Evolutionary conservation across 2,329 filamentous ascomycete genomes (phyloP), one percentile per base, ranked within the genome.

Genomic region (Colletotrichum lentis): DNA sequence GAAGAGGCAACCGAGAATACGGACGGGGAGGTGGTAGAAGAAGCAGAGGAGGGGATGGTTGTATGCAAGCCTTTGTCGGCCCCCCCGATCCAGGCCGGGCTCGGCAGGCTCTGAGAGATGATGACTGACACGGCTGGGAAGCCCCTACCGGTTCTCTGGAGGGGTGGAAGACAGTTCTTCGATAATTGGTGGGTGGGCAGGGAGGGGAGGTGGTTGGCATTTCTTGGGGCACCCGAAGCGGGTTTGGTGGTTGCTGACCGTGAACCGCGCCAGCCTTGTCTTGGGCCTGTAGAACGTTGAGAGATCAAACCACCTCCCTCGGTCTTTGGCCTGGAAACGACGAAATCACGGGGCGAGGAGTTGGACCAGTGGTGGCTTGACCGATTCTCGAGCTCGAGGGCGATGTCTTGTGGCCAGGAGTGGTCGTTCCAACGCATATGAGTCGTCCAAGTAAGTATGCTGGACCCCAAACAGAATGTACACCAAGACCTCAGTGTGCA

Each of bases 21-120:
- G 66, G 66, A 56, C 56, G 55, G 62, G 56, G 56, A 56, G 55
- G 50, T 61, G 8, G 37, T 12, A 46, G 49, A 31, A 46, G 49
- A 31, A 50, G 31, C 12, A 50, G 41, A n/a, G 22, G 47, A 60
- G 50, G 47, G 27, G 54, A 56, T 46, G 55, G 49, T 43, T 47
- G 37, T 56, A 55, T 69, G 66, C 56, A 69, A 69, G 55, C 46
- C 50, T 61, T 50, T 50, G 56, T 53, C 43, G 66, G 47, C 11
- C 55, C 39, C 43, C 27, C 31, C 31, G 14, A 20, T 39, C 62
- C 1, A 46, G 22, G 11, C 56, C 55, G 37, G 55, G 37, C 55
- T 66, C 62, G 66, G 55, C 37, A 41, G 44, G 6, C 49, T 44
- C 27, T 24, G n/a, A 44, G 20, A 61, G 37, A n/a, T n/a, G 27